Evolutionary conservation across 805 yeast species (phyloP), one percentile per base, ranked within the genome.

Genomic region (Suhomyces kilbournensis): DNA sequence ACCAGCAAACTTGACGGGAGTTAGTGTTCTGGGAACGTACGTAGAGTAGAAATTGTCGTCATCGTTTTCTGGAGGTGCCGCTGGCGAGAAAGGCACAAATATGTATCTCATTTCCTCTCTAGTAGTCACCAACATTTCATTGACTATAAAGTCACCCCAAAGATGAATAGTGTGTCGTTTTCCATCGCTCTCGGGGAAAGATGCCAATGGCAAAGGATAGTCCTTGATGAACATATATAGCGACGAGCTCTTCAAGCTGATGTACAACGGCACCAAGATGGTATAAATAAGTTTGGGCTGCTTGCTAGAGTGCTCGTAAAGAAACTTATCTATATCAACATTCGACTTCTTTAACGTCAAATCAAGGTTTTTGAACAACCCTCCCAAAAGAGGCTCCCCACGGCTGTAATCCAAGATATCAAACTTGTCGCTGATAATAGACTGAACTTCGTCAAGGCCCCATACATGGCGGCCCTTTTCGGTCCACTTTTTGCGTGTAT

Each of bases 81-180:
- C 78, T 0, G 85, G 82, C 3, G 85, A 83, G 63, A 82, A 83
- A 1, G 84, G 84, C 2, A 82, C 83, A 64, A 76, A 82, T 4
- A 81, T 73, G 26, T 71, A 68, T 56, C 84, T 70, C 62, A 77
- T 64, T 48, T 82, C 80, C 26, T 70, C 72, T 20, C 66, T 64
- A 12, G 74, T 67, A 1, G 71, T 67, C 1, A 69, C 71, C 67
- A 82, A 71, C 54, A 77, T 80, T 55, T 85, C 91, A 47, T 83
- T 83, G 52, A 85, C 70, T 1, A 82, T 82, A 28, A 84, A 42
- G 60, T 84, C 84, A 0, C 78, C 78, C 19, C 57, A 54, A 8
- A 75, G 56, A 20, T 62, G 60, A 47, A 75, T 60, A 0, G 71
- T 65, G 0, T 72, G 69, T 7, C 53, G 49, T 5, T 62, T 60